Evolutionary conservation across 148 eudicot genomes (phyloP), one percentile per base, ranked within the genome.

Genomic region (Rheum nobile): DNA sequence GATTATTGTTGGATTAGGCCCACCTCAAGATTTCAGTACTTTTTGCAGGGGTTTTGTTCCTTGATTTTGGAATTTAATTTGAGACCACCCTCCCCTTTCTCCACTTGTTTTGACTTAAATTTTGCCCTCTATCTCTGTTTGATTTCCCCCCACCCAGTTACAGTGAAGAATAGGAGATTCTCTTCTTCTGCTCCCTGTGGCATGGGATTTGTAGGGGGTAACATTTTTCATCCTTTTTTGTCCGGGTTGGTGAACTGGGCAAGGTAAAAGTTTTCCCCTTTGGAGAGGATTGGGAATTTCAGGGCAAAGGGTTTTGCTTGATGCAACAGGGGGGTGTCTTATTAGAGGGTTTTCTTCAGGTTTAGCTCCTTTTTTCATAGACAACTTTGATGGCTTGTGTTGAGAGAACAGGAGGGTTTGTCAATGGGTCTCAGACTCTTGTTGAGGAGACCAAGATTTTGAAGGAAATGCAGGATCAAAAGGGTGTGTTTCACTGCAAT

Each of bases 401-500:
- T 14, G 89, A 82, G 67, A 67, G 81, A 77, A 85, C 46, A 50
- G 79, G 74, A 41, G 31, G 39, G 2, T 6, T 37, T 37, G 39
- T 37, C 39, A 37, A 37, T 37, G 39, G 59, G 52, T 78, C 88
- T 67, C 84, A 85, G 35, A 82, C 78, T 81, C 67, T 92, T 31
- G 84, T 86, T 75, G 96, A 92, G 76, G 97, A 90, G 76, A 86
- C 87, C 90, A 90, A 87, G 78, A 50, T 88, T 75, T 76, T 90
- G 79, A 92, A 90, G 46, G 92, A 86, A 87, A 87, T 90, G 86
- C 95, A 88, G 80, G 96, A 90, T 47, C 91, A 92, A 61, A 79
- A 86, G 79, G 93, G 97, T 88, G 71, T 69, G 88, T 74, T 55
- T 35, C 57, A 70, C 75, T 67, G 5, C 54, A 37, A 21, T 41